These are phyloP conservation scores for Aspergillus sp. DNA, from an alignment of 2,329 filamentous ascomycete species.

Conservation along the genomic window DNA sequence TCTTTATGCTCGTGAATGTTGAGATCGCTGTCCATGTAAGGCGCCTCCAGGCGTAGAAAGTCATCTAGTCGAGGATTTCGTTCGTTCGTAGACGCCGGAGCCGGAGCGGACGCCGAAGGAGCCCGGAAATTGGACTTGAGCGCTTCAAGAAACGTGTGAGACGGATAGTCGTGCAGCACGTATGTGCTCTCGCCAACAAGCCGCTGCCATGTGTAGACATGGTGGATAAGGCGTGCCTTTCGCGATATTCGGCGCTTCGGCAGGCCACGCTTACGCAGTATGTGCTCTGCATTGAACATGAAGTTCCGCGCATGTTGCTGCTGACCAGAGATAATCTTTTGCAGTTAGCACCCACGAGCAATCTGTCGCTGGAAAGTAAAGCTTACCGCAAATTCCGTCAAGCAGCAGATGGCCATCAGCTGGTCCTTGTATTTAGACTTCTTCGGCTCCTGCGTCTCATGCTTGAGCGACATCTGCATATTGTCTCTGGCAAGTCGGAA, in stretches of 20 bases:
- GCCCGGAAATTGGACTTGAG: constrained; percentile 7
- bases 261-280: constrained; percentile 28
- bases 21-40: constrained; percentile 27
- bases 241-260: constrained; percentile 27
- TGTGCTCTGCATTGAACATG: constrained; percentile 29
- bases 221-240: constrained; percentile 31
- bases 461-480: constrained; percentile 21
- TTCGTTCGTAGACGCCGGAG: neutral
- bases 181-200: constrained; percentile 29
- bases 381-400: constrained; percentile 25
- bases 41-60: constrained; percentile 29
- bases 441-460: constrained; percentile 18
- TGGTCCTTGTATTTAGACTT: constrained; percentile 33
- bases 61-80: constrained; percentile 28
- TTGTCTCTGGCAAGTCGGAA: constrained; percentile 22
- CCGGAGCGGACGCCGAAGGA: constrained; percentile 3
- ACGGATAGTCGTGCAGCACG: constrained; percentile 20
- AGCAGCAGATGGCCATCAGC: constrained; percentile 26
- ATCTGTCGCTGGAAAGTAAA: no score
- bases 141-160: constrained; percentile 13
- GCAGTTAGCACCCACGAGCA: no score
- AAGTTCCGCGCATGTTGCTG: constrained; percentile 26
- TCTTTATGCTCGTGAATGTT: constrained; percentile 33
- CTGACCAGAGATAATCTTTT: constrained; percentile 18
- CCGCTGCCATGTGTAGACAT: constrained; percentile 26